Conservation (phyloP, 2,329 filamentous ascomycete genomes). For the Aspergillus sergii region DNA sequence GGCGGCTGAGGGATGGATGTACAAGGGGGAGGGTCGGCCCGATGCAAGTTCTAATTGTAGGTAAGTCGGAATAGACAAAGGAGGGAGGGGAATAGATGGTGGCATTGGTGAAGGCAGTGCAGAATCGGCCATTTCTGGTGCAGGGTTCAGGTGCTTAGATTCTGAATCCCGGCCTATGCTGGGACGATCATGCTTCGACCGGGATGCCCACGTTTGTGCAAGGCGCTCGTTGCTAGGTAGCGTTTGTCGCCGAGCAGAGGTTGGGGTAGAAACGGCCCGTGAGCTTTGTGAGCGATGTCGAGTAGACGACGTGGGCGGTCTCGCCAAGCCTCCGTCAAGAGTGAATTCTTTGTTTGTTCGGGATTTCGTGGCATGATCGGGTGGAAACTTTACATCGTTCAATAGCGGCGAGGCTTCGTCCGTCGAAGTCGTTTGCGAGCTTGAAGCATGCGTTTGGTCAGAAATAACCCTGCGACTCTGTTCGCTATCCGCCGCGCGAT, state of each 20-base stretch:
- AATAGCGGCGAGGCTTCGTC: slow-evolving; percentile 24
- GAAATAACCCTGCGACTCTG: slow-evolving; percentile 26
- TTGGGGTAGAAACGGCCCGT: slow-evolving; percentile 43
- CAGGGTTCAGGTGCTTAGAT: slow-evolving; percentile 30
- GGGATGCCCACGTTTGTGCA: slow-evolving; percentile 36
- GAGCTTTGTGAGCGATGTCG: slow-evolving; percentile 35
- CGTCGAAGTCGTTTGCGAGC: slow-evolving; percentile 14
- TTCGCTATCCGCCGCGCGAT: slow-evolving; percentile 41
- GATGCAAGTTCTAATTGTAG: slow-evolving; percentile 67
- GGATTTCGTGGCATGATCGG: slow-evolving; percentile 22
- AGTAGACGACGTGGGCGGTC: slow-evolving; percentile 21
- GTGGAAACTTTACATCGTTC: slow-evolving; percentile 29
- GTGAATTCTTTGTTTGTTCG: slow-evolving; percentile 29
- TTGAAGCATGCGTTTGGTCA: slow-evolving; percentile 18
- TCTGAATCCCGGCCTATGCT: slow-evolving; percentile 37
- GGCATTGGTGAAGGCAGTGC: slow-evolving; percentile 52
- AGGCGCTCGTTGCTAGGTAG: slow-evolving; percentile 36
- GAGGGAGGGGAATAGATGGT: slow-evolving; percentile 60
- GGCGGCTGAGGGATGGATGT: slow-evolving; percentile 61
- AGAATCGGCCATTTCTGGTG: slow-evolving; percentile 33
- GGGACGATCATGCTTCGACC: slow-evolving; percentile 36
- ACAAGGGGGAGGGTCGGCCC: slow-evolving; percentile 61
- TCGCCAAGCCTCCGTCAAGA: slow-evolving; percentile 28
- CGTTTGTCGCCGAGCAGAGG: slow-evolving; percentile 32
- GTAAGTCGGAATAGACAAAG: slow-evolving; percentile 65